Base-by-base conservation (phyloP, 306 rosid species). In the Prinsepia uniflora region DNA sequence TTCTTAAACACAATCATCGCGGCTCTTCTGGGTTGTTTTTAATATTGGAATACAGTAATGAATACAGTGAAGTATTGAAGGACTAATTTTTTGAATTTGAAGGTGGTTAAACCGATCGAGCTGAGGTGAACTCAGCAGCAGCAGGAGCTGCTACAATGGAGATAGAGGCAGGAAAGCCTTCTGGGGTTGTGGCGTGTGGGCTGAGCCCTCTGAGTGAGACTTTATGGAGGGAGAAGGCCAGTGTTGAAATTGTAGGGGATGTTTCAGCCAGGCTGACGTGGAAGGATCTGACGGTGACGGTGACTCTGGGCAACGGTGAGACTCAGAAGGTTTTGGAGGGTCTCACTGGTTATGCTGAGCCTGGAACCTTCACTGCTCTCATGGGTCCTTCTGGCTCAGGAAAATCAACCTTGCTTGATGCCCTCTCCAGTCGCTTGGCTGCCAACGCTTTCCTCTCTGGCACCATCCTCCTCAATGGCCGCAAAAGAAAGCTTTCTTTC, bases 351-450 rank as follows among this genome's bases (percentile, higher is more conserved):
- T 95, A 87, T 76, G 99, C 99, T 39, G 99, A 91, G 73, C 99
- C 99, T 14, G 99, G 99, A 10, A 79, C 82, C 52, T 80, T 95
- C 78, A 95, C 99, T 7, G 96, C 96, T 70, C 79, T 95, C 56
- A 95, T 95, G 99, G 99, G 99, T 0, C 99, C 99, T 6, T 95
- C 99, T 20, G 99, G 99, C 20, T 94, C 99, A 0, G 99, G 99
- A 4, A 94, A 94, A 79, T 94, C 97, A 0, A 91, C 99, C 1
- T 83, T 95, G 15, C 99, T 95, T 41, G 99, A 95, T 60, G 96
- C 97, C 44, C 91, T 95, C 30, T 95, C 99, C 4, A 88, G 97
- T 45, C 99, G 99, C n/a, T 81, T 95, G 0, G 99, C 99, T 0
- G 72, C 99, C 0, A 95, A 95, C 78, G 90, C 91, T 0, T 95